A percentile compares a stretch with the other conserved stretches of the same genome.
Conservation (phyloP, 495 filamentous ascomycete genomes). For the Parmelia sp. region DNA sequence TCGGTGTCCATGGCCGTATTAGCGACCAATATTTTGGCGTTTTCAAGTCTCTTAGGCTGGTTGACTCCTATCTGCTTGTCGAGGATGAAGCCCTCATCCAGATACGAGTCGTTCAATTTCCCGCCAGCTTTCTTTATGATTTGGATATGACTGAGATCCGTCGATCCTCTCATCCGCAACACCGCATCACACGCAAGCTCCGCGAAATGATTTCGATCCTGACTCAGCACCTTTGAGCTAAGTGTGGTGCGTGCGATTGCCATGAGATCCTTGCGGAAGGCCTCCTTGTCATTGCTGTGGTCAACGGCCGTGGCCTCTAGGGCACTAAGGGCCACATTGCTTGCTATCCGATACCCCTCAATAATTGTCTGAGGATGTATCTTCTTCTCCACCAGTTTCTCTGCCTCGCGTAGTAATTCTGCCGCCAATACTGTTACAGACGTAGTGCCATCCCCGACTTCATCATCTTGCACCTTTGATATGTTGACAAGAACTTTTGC, state of each 20-base stretch:
- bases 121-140: conserved; percentile 99
- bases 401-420: conserved; percentile 90
- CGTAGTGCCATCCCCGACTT: conserved; percentile 93
- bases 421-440: conserved; percentile 89
- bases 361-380: conserved; percentile 99
- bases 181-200: conserved; percentile 89
- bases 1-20: conserved; percentile 99
- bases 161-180: conserved; percentile 79
- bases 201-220: conserved; percentile 90
- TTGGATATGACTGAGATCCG: conserved; percentile 95
- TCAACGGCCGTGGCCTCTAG: conserved; percentile 81
- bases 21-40: conserved; percentile 94
- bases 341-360: conserved; percentile 96
- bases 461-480: conserved; percentile 98
- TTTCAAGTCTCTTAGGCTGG: conserved; percentile 94
- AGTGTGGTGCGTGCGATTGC: conserved; percentile 93
- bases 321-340: conserved; percentile 74
- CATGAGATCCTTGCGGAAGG: conserved; percentile 83
- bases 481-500: conserved; percentile 98
- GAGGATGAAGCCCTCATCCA: conserved; percentile 96
- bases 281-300: conserved; percentile 71
- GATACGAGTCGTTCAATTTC: conserved; percentile 92
- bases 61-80: conserved; percentile 99
- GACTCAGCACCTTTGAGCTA: conserved; percentile 92
- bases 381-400: conserved; percentile 93